Evolutionary conservation across 139 green algal genomes (phyloP).

Genomic region (Picochlorum sp.): DNA sequence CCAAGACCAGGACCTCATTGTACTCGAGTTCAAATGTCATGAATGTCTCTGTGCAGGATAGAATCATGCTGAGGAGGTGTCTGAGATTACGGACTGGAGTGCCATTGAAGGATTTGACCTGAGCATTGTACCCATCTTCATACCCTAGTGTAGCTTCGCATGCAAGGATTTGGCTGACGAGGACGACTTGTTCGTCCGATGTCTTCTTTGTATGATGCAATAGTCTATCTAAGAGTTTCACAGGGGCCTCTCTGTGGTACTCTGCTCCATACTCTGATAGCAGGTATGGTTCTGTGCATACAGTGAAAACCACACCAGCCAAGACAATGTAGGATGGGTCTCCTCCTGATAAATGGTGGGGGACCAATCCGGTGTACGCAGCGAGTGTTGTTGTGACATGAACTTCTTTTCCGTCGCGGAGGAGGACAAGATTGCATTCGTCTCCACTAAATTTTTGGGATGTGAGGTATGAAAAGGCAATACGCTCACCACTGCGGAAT

Average conservation of each 20-base stretch:
- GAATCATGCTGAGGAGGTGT: constrained; percentile 67
- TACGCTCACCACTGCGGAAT: constrained; percentile 90
- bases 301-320: constrained; percentile 55
- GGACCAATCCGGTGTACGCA: constrained; percentile 25
- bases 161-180: constrained; percentile 70
- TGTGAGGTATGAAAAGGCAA: constrained; percentile 90
- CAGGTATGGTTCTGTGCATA: constrained; percentile 62
- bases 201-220: constrained; percentile 24
- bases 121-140: constrained; percentile 75
- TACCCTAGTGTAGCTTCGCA: constrained; percentile 72
- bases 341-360: constrained; percentile 32
- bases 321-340: constrained; percentile 81
- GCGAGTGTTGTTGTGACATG: constrained; percentile 27
- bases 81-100: constrained; percentile 58
- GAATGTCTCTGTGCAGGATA: constrained; percentile 29
- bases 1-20: constrained; percentile 59
- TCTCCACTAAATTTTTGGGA: constrained; percentile 87
- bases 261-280: constrained; percentile 71
- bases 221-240: constrained; percentile 76
- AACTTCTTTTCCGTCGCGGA: constrained; percentile 45
- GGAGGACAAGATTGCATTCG: constrained; percentile 52
- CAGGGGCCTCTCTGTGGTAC: constrained; percentile 79
- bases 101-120: constrained; percentile 75
- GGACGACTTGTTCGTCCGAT: constrained; percentile 49
- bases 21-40: constrained; percentile 81